A percentile compares a stretch with the other conserved stretches of the same genome.
Conservation (phyloP, 73 alveolate genomes). For the Paramecium pentaurelia region DNA sequence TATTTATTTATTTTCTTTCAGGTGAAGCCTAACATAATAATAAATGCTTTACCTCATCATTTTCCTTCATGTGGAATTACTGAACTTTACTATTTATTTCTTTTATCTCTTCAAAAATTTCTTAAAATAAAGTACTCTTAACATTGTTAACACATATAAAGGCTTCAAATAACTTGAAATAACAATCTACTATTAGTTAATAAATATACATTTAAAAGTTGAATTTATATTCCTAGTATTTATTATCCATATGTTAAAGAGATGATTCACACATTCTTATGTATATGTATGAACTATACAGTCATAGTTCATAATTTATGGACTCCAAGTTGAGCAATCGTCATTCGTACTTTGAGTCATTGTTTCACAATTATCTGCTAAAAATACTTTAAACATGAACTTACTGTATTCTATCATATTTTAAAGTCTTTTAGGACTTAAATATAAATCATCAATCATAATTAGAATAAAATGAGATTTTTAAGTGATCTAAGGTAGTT, state of each 20-base stretch:
- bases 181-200: not conserved
- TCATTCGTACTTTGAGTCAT: not conserved
- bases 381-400: not conserved
- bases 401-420: not conserved
- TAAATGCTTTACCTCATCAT: not conserved
- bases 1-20: not conserved
- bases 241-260: not conserved
- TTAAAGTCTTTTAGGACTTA: not conserved
- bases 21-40: not conserved
- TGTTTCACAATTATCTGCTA: constrained; percentile 13
- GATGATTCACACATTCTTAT: not conserved
- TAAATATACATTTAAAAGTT: not conserved
- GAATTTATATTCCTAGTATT: not conserved
- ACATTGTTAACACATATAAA: not conserved
- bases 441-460: not conserved
- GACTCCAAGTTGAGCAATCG: not conserved
- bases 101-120: not conserved
- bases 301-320: not conserved
- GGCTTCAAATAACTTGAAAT: not conserved
- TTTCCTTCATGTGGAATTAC: not conserved
- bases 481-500: not conserved
- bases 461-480: not conserved
- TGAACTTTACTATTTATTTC: not conserved
- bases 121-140: not conserved
- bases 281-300: not conserved